Conservation (phyloP, 2,329 filamentous ascomycete species). For the Ciborinia camelliae region DNA sequence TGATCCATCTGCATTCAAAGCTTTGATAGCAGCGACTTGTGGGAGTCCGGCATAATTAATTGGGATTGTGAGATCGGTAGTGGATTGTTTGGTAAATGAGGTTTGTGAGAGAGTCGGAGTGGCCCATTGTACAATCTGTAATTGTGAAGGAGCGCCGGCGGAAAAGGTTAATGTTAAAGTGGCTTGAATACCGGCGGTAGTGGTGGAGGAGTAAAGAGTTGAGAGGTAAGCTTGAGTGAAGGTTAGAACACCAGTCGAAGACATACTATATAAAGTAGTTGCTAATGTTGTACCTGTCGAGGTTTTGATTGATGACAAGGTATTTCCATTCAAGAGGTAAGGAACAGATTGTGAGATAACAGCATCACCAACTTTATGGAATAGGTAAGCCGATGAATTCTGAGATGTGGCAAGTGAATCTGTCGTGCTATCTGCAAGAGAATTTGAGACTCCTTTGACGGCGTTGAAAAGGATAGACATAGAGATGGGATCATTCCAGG, state of each 20-base stretch:
- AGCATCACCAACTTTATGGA: slow-evolving; percentile 47
- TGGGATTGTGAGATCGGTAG: slow-evolving; percentile 44
- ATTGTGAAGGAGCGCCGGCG: slow-evolving; percentile 44
- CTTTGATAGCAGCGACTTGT: slow-evolving; percentile 51
- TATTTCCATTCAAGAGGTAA: slow-evolving; percentile 55
- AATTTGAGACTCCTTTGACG: slow-evolving; percentile 45
- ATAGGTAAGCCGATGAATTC: slow-evolving; percentile 52
- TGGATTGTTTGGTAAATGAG: slow-evolving; percentile 18
- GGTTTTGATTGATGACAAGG: slow-evolving; percentile 43
- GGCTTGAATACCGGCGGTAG: slow-evolving; percentile 45
- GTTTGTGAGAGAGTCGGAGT: slow-evolving; percentile 38
- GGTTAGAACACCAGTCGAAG: slow-evolving; percentile 44
- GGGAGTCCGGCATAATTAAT: slow-evolving; percentile 50
- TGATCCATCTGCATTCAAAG: slow-evolving; percentile 46
- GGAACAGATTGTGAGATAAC: slow-evolving; percentile 45
- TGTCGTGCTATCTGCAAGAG: slow-evolving; percentile 50
- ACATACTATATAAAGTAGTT: slow-evolving; percentile 48
- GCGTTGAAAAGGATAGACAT: slow-evolving; percentile 48
- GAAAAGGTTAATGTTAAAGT: slow-evolving; percentile 54
- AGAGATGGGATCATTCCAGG: slow-evolving; percentile 50
- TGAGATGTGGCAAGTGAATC: slow-evolving; percentile 47
- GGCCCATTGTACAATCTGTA: slow-evolving; percentile 53
- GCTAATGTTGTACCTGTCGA: slow-evolving; percentile 40
- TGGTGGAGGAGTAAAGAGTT: slow-evolving; percentile 43
- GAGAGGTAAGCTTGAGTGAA: slow-evolving; percentile 48